Evolutionary conservation across 2,329 filamentous ascomycete genomes (phyloP).

Genomic region (Pseudocercospora fijiensis): DNA sequence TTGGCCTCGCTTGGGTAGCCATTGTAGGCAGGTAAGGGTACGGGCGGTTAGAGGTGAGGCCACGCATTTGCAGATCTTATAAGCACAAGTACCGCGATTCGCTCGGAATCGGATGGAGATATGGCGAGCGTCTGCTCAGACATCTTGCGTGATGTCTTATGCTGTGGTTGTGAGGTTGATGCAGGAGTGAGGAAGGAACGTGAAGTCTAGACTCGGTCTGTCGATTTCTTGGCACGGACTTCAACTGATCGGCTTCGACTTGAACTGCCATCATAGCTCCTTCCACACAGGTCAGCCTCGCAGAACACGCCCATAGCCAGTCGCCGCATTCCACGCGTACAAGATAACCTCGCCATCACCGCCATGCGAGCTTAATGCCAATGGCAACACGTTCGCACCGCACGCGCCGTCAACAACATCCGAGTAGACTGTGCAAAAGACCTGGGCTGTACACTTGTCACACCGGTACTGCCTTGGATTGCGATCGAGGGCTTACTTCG

Average conservation of each 20-base stretch:
- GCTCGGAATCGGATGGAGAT: not conserved
- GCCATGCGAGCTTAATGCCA: not conserved
- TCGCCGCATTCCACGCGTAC: not conserved
- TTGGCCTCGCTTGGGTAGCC: too few relatives aligned
- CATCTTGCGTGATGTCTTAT: not conserved
- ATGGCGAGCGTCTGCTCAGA: not conserved
- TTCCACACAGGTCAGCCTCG: not conserved
- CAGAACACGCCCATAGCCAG: not conserved
- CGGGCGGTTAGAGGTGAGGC: too few relatives aligned
- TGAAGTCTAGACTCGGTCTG: not conserved
- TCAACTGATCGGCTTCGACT: not conserved
- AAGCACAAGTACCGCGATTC: not conserved
- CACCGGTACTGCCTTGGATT: not conserved
- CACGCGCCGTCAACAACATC: not conserved
- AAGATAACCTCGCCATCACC: not conserved
- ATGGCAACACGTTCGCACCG: not conserved
- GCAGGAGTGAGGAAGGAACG: not conserved
- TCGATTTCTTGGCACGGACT: not conserved
- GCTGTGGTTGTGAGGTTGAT: not conserved
- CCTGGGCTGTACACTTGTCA: not conserved
- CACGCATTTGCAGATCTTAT: not conserved
- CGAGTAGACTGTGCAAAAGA: not conserved
- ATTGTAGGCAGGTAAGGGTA: too few relatives aligned
- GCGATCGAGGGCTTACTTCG: too few relatives aligned
- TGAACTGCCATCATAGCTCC: not conserved